Evolutionary conservation across 2,329 filamentous ascomycete genomes (phyloP), one percentile per base, ranked within the genome.

Genomic region (Metarhizium humberi): DNA sequence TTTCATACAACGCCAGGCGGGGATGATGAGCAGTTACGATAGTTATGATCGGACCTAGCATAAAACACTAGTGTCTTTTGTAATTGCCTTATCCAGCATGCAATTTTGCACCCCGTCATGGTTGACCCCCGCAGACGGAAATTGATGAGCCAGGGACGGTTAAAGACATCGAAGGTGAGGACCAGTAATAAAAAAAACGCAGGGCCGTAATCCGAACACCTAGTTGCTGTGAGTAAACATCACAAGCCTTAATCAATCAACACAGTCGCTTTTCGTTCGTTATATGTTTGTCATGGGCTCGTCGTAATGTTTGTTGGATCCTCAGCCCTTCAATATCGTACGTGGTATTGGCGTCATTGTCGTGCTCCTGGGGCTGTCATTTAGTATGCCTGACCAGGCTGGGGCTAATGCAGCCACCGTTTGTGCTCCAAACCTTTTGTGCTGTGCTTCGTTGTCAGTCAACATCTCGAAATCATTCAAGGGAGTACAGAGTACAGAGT

Each of bases 331-430:
- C 42, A 25, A 53, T 40, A 34, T 45, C 38, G 14, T 16, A 25
- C 30, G 4, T 52, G 18, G 18, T 38, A 38, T 18, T 18, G 38
- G 25, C 51, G 52, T 46, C 45, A 48, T 48, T 14, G 18, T 48
- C 45, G 45, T 30, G 45, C 45, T 13, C 20, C 38, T 30, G 6
- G 3, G 25, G 25, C 25, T 25, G 25, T 25, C 25, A 25, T 48
- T 16, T 30, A 8, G 20, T 13, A 13, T 20, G 43, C 43, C 43
- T 6, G 43, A 46, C 6, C 52, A 49, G 45, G 45, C 11, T 20
- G 16, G 36, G 30, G 20, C 45, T 49, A 49, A 53, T 48, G 45
- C 45, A 53, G 52, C 52, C 52, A 53, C 52, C 14, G 16, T 25
- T 49, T 6, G 34, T 40, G 34, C 30, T 38, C 30, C 16, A 50